Conservation (phyloP, 768 basidiomycete species). For the Tulasnella sp. region DNA sequence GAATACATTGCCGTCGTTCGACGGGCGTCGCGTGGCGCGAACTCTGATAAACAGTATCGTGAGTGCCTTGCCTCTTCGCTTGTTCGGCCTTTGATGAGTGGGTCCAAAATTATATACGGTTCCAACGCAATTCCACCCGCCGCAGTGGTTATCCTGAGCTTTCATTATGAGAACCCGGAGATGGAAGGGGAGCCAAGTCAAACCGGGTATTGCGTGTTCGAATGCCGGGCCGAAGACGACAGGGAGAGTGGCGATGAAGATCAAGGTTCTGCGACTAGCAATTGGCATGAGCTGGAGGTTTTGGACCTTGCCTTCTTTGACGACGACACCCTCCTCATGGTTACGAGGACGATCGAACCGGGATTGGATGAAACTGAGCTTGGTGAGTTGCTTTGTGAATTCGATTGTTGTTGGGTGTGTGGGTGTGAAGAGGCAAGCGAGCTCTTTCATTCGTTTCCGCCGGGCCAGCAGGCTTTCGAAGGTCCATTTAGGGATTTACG, state of each 20-base stretch:
- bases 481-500: background rate
- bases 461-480: background rate
- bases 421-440: background rate
- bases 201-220: background rate
- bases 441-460: background rate
- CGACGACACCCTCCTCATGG: slow-evolving; percentile 10
- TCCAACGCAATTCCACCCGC: background rate
- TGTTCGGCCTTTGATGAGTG: background rate
- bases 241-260: background rate
- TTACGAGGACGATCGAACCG: slow-evolving; percentile 7
- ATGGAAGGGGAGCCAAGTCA: background rate
- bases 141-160: slow-evolving; percentile 2
- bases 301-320: slow-evolving; percentile 17
- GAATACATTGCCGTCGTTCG: background rate
- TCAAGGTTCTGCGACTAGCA: background rate
- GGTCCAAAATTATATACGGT: background rate
- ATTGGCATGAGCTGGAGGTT: background rate
- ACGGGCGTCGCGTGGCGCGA: background rate
- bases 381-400: slow-evolving; percentile 3
- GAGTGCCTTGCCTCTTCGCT: background rate
- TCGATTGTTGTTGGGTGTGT: background rate
- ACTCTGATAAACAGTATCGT: background rate
- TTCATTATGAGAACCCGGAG: background rate
- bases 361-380: background rate
- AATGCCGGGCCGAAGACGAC: slow-evolving; percentile 1